phyloP scores from a whole-genome alignment of 2,329 filamentous ascomycete genomes.

The Chaetomium olivaceum region DNA sequence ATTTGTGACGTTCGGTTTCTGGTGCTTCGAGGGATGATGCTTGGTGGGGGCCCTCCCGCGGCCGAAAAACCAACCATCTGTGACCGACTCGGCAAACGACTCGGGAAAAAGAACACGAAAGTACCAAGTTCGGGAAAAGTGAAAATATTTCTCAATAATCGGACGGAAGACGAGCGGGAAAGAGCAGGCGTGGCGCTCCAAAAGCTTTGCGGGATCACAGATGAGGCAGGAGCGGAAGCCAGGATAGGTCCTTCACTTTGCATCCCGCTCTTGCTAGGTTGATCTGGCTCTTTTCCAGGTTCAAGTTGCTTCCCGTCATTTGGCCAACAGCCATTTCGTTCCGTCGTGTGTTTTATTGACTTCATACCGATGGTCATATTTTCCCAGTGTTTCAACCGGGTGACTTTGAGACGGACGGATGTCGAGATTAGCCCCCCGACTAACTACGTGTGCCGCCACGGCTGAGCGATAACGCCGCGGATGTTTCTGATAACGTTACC shows the following conservation, averaged over 20 bases:
- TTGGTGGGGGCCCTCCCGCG: background rate
- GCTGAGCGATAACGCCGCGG: background rate
- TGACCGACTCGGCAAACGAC: background rate
- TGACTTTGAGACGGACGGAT: background rate
- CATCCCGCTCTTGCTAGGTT: background rate
- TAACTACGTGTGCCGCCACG: background rate
- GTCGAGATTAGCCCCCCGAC: slow-evolving; percentile 18
- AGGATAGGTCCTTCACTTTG: background rate
- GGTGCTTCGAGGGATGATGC: background rate
- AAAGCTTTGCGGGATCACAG: background rate
- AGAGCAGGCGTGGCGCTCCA: background rate
- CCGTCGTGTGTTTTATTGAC: slow-evolving; percentile 17
- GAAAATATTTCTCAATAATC: slow-evolving; percentile 8
- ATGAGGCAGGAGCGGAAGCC: background rate
- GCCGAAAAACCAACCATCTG: background rate
- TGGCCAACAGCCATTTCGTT: background rate
- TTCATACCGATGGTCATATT: slow-evolving; percentile 25
- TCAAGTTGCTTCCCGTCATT: background rate
- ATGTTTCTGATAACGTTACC: background rate
- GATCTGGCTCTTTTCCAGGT: background rate
- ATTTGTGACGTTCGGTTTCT: background rate
- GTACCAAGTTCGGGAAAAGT: background rate
- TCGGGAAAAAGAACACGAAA: background rate
- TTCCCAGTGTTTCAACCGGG: slow-evolving; percentile 11
- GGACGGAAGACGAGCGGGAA: background rate